A percentile compares a stretch with the other conserved stretches of the same genome.
These are phyloP conservation scores for Bipolaris sorokiniana DNA, from an alignment of 2,329 filamentous ascomycete species.

Conservation along the genomic window DNA sequence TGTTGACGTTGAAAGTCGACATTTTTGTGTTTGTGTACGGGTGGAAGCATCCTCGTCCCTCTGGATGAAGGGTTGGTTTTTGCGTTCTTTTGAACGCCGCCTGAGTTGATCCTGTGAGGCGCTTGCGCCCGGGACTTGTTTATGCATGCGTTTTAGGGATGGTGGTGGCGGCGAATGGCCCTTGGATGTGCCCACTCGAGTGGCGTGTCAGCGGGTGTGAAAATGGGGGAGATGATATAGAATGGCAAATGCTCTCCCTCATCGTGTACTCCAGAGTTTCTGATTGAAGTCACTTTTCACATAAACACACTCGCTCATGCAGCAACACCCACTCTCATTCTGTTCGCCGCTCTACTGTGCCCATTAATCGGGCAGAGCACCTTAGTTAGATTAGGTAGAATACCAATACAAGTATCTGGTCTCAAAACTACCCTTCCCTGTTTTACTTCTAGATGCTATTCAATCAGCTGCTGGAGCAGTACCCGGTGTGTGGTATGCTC, in stretches of 20 bases:
- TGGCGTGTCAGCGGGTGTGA: conserved; percentile 21
- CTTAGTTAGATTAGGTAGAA: conserved; percentile 21
- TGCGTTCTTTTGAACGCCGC: conserved; percentile 37
- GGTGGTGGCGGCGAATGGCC: conserved; percentile 19
- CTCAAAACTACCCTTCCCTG: not conserved
- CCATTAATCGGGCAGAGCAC: conserved; percentile 20
- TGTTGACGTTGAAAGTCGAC: conserved; percentile 45
- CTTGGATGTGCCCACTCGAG: conserved; percentile 18
- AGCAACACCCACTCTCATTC: conserved; percentile 23
- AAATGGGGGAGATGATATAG: conserved; percentile 32
- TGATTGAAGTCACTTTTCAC: conserved; percentile 5
- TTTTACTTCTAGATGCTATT: not conserved
- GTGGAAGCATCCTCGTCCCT: conserved; percentile 48
- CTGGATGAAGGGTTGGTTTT: conserved; percentile 50
- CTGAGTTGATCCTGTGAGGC: conserved; percentile 42
- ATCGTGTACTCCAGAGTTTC: conserved; percentile 14
- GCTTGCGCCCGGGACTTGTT: conserved; percentile 38
- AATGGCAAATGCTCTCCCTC: conserved; percentile 31
- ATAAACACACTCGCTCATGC: conserved; percentile 21
- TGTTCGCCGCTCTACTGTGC: conserved; percentile 14
- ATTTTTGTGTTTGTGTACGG: conserved; percentile 46
- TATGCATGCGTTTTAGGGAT: conserved; percentile 19
- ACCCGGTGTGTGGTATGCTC: not conserved
- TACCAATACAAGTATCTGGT: conserved; percentile 14
- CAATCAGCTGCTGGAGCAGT: not conserved